phyloP scores from a whole-genome alignment of 2,329 filamentous ascomycete species.

The Pseudogymnoascus pannorum region DNA sequence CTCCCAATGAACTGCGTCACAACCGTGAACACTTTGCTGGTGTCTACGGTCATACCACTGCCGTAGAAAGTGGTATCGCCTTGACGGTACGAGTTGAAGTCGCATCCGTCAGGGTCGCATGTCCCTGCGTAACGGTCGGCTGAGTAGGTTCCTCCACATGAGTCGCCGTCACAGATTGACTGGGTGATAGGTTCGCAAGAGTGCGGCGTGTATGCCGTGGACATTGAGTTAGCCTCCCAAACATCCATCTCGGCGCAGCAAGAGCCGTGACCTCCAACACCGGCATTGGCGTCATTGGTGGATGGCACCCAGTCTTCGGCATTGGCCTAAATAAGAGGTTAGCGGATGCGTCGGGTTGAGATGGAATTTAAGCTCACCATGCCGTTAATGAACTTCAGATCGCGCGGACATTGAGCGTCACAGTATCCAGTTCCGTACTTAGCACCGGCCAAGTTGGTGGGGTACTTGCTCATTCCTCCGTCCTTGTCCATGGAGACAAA shows the following conservation, averaged over 20 bases:
- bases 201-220: slow-evolving; percentile 52
- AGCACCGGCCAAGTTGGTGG: slow-evolving; percentile 49
- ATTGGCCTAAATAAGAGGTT: slow-evolving; percentile 37
- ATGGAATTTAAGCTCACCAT: slow-evolving; percentile 33
- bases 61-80: slow-evolving; percentile 51
- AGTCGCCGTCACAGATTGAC: slow-evolving; percentile 34
- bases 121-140: slow-evolving; percentile 43
- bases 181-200: slow-evolving; percentile 41
- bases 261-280: slow-evolving; percentile 46
- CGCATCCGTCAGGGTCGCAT: slow-evolving; percentile 55
- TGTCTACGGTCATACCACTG: slow-evolving; percentile 45
- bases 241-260: slow-evolving; percentile 65
- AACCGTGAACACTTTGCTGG: slow-evolving; percentile 46
- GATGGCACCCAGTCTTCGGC: slow-evolving; percentile 43
- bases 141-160: slow-evolving; percentile 34
- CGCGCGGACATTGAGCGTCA: slow-evolving; percentile 49
- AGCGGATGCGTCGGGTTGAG: slow-evolving; percentile 21
- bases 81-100: slow-evolving; percentile 56
- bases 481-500: slow-evolving; percentile 55
- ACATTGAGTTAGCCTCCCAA: slow-evolving; percentile 56
- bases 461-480: slow-evolving; percentile 47
- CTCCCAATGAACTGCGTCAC: slow-evolving; percentile 52
- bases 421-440: slow-evolving; percentile 58
- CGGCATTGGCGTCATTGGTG: slow-evolving; percentile 43
- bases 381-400: slow-evolving; percentile 47